Conservation (phyloP, 1,139 yeast species). For the Pichia sp. region DNA sequence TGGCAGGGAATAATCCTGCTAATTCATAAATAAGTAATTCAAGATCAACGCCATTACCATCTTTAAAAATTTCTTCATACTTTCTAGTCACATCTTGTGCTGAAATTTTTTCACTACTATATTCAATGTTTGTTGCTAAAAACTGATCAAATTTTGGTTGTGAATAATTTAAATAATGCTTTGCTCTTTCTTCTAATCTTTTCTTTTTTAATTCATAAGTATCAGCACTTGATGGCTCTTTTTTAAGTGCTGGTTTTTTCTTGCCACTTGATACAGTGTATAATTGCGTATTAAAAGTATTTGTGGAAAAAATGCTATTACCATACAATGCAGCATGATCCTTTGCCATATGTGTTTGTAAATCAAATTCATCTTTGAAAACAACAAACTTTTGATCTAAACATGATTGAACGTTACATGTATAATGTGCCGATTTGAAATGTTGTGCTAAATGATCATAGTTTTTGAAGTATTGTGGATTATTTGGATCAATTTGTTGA, state of each 20-base stretch:
- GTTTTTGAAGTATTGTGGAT: constrained; percentile 73
- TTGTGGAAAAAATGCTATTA: constrained; percentile 37
- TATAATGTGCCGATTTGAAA: constrained; percentile 65
- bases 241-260: constrained; percentile 1
- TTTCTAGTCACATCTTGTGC: constrained; percentile 43
- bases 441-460: constrained; percentile 71
- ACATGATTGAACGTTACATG: constrained; percentile 77
- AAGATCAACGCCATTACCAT: constrained; percentile 40
- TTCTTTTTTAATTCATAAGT: constrained; percentile 35
- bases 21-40: constrained; percentile 50
- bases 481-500: constrained; percentile 57
- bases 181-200: constrained; percentile 80
- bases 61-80: constrained; percentile 50
- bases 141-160: constrained; percentile 43
- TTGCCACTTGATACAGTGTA: constrained; percentile 37
- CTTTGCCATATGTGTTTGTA: constrained; percentile 80
- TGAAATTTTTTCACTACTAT: constrained; percentile 37
- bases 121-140: constrained; percentile 42
- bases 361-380: constrained; percentile 76
- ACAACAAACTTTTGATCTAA: constrained; percentile 88
- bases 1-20: constrained; percentile 44
- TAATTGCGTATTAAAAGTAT: constrained; percentile 54
- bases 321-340: constrained; percentile 63
- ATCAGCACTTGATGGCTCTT: neutral
- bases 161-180: constrained; percentile 61